Evolutionary conservation across 208 protist genomes (phyloP).

Genomic region (Leishmania lainsoni): DNA sequence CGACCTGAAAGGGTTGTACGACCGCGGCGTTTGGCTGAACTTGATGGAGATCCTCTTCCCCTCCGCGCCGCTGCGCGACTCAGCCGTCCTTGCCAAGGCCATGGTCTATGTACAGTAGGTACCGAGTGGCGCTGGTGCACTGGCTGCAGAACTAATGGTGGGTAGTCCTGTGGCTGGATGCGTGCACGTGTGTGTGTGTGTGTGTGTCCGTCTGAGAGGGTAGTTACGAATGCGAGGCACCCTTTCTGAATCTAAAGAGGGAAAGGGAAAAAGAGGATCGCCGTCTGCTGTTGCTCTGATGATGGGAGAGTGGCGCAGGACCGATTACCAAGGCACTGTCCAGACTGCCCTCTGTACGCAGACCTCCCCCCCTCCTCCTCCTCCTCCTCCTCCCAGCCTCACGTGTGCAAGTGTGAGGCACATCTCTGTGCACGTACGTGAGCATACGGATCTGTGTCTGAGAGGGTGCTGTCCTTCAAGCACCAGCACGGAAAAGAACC

Average conservation of each 20-base stretch:
- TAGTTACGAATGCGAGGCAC: not conserved
- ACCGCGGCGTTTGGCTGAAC: slow-evolving; percentile 76
- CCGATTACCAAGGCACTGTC: not conserved
- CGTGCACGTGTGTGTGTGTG: not conserved
- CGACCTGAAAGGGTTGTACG: slow-evolving; percentile 71
- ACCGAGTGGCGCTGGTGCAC: not conserved
- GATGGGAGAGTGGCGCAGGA: not conserved
- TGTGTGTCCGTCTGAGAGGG: not conserved
- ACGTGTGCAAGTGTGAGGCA: not conserved
- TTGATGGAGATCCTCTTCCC: slow-evolving; percentile 84
- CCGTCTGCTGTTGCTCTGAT: not conserved
- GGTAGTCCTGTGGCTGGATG: not conserved
- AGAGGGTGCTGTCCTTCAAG: not conserved
- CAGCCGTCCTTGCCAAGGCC: slow-evolving; percentile 17
- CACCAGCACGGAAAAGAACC: not conserved
- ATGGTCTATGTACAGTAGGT: slow-evolving; percentile 10
- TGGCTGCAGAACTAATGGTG: not conserved
- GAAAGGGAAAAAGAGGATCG: not conserved
- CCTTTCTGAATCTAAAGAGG: not conserved
- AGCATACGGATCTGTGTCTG: not conserved
- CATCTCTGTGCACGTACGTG: not conserved
- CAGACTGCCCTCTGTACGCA: not conserved
- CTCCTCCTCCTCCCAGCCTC: not conserved
- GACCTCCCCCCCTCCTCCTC: not conserved
- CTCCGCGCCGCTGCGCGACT: slow-evolving; percentile 35